Percentiles rank a stretch among this genome's conserved stretches.
These are phyloP conservation scores for Coriaria nepalensis DNA, from an alignment of 306 rosid genomes.

Conservation along the genomic window DNA sequence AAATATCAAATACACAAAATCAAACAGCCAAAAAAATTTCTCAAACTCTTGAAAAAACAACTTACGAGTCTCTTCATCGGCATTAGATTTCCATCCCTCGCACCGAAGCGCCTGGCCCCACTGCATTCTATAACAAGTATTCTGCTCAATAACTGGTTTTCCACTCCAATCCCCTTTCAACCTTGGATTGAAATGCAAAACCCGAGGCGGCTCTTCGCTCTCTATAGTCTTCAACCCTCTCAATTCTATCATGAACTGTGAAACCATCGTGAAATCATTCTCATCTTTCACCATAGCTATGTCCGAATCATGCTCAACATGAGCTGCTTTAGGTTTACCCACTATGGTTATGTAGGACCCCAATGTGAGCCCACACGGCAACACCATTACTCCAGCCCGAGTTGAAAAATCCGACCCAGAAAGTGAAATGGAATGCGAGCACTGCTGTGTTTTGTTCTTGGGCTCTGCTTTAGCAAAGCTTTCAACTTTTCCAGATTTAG, in stretches of 20 bases:
- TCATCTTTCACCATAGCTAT: too few relatives aligned
- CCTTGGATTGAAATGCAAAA: conserved; percentile 85
- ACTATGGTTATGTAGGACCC: conserved; percentile 76
- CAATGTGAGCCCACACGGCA: conserved; percentile 87
- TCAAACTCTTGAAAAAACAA: background rate
- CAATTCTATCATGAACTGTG: conserved; percentile 73
- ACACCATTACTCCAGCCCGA: conserved; percentile 33
- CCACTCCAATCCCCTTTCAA: conserved; percentile 91
- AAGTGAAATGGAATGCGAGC: conserved; percentile 46
- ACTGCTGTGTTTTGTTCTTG: conserved; percentile 28
- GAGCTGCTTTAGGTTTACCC: conserved; percentile 43
- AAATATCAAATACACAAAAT: too few relatives aligned
- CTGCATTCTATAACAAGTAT: conserved; percentile 92
- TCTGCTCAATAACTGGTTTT: conserved; percentile 76
- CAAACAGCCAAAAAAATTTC: background rate
- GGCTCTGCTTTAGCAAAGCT: conserved; percentile 2
- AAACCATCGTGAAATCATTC: conserved; percentile 23
- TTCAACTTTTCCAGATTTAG: conserved; percentile 28
- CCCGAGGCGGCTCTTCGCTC: conserved; percentile 84
- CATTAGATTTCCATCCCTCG: conserved; percentile 85
- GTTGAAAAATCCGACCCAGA: conserved; percentile 40
- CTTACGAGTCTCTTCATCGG: conserved; percentile 86
- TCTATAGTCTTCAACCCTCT: conserved; percentile 74
- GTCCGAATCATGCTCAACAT: conserved; percentile 20
- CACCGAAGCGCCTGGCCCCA: conserved; percentile 81